Evolutionary conservation across 805 yeast genomes (phyloP).

Genomic region (Tetrapisispora namnaoensis): DNA sequence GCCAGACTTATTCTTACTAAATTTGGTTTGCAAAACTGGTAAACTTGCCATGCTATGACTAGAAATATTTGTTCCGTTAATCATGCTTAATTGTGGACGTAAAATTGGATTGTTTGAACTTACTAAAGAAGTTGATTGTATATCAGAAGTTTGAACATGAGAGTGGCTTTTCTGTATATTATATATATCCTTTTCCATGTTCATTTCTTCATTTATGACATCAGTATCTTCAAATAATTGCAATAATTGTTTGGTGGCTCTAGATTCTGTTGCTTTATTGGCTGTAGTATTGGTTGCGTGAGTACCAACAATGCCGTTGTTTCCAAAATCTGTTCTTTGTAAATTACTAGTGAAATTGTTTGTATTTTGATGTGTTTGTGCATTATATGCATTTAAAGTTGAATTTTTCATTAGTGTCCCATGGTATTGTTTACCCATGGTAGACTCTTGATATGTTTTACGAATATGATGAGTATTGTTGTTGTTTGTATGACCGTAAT

Average conservation of each 20-base stretch:
- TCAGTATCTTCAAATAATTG: slow-evolving; percentile 55
- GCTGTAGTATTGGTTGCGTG: slow-evolving; percentile 6
- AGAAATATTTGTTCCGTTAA: slow-evolving; percentile 6
- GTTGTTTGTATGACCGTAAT: slow-evolving; percentile 18
- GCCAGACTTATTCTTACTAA: slow-evolving; percentile 15
- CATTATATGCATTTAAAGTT: slow-evolving; percentile 20
- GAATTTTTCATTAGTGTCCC: slow-evolving; percentile 20
- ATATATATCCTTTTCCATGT: slow-evolving; percentile 11
- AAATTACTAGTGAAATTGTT: slow-evolving; percentile 13
- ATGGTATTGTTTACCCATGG: slow-evolving; percentile 23
- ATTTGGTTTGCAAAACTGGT: slow-evolving; percentile 24
- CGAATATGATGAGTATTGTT: slow-evolving; percentile 8
- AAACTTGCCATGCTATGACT: slow-evolving; percentile 25
- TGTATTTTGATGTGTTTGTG: slow-evolving; percentile 12
- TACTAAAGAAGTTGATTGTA: not conserved
- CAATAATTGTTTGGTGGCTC: slow-evolving; percentile 62
- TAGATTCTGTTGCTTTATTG: slow-evolving; percentile 4
- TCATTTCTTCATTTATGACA: slow-evolving; percentile 17
- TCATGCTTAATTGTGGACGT: slow-evolving; percentile 1
- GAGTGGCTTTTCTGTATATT: not conserved
- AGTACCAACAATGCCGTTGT: slow-evolving; percentile 27
- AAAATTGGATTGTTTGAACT: not conserved
- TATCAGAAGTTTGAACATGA: not conserved
- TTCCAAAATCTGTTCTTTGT: slow-evolving; percentile 8
- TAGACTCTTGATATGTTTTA: slow-evolving; percentile 21